Base-by-base conservation (phyloP, 2,329 filamentous ascomycete species). In the Fusarium sp. region DNA sequence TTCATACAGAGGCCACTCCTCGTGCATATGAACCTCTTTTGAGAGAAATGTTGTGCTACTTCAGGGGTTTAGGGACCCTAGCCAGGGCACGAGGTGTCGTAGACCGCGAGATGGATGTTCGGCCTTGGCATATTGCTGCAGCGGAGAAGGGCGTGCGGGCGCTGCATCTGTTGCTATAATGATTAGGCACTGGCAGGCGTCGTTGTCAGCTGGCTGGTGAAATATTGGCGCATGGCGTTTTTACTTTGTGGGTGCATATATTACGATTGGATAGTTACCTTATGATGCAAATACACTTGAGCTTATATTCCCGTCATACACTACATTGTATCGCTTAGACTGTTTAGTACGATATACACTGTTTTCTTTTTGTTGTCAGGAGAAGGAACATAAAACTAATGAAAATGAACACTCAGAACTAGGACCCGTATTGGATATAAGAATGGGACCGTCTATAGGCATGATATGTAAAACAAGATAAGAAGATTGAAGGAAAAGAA, bases 91-190 rank as follows among this genome's bases (percentile, higher is more conserved):
- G 90, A 62, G 91, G 88, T 1, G 81, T 90, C 72, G 81, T 89
- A 73, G 84, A 88, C 72, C 78, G 83, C 62, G 82, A 88, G 54
- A 83, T 80, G 48, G 88, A 89, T 73, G 83, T 89, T n/a, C 81
- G 91, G 71, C 92, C 92, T 19, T 93, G 92, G 90, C 92, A 95
- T 82, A 81, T 95, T 62, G 90, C 88, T 14, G 90, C 87, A 19
- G 91, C 89, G 4, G 86, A 91, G 77, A 90, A 90, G 78, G 90
- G 87, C 3, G 88, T 89, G 6, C 83, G 87, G 75, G 89, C 86
- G 20, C 77, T 95, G 74, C 88, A 89, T 76, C 81, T 87, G 73
- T 78, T 90, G 72, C 86, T 90, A 84, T 92, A 80, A 85, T 43
- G 52, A 54, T 22, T 39, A 52, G 45, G 54, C 59, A 65, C 61